A percentile compares a stretch with the other conserved stretches of the same genome.
Conservation (phyloP, 441 rosid species). For the Omphalea diandra region DNA sequence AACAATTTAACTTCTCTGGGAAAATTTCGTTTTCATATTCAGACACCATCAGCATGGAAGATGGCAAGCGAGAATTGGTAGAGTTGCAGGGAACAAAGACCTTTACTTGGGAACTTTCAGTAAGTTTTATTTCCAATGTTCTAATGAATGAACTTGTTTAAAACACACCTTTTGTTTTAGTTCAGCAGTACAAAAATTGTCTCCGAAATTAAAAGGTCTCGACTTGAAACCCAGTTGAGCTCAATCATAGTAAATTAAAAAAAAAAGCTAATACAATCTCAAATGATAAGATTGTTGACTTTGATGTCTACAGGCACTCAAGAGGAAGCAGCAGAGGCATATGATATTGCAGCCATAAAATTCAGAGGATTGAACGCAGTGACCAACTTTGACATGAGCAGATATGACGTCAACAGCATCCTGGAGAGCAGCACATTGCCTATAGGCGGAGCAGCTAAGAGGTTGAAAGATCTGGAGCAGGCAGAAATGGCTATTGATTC, state of each 20-base stretch:
- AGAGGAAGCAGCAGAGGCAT: constrained; percentile 98
- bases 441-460: constrained; percentile 71
- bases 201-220: no score
- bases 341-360: constrained; percentile 94
- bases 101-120: constrained; percentile 97
- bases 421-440: constrained; percentile 86
- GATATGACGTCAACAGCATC: constrained; percentile 84
- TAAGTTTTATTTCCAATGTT: constrained; percentile 29
- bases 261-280: no score
- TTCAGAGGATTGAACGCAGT: constrained; percentile 91
- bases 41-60: constrained; percentile 99
- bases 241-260: no score
- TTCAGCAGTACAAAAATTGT: no score
- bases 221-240: no score
- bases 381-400: constrained; percentile 89
- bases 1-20: background rate
- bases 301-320: constrained; percentile 67
- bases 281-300: no score
- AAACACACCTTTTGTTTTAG: no score
- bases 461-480: constrained; percentile 54
- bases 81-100: constrained; percentile 98
- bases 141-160: no score
- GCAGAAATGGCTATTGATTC: constrained; percentile 24
- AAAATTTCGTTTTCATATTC: background rate
- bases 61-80: constrained; percentile 97